Conservation (phyloP, 2,329 filamentous ascomycete genomes). For the Beauveria sp. region DNA sequence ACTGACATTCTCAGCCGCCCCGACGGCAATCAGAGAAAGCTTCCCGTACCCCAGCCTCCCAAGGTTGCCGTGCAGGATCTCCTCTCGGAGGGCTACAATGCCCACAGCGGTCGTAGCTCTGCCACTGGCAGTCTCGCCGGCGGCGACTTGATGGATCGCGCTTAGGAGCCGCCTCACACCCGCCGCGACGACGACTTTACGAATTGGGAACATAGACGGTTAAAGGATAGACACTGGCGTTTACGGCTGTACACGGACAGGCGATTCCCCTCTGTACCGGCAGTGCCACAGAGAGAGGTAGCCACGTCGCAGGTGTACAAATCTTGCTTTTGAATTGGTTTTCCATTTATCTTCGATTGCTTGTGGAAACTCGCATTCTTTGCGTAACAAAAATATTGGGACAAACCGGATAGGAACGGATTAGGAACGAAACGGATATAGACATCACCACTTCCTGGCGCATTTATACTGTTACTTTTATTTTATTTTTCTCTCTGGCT, state of each 20-base stretch:
- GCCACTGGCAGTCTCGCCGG: conserved; percentile 71
- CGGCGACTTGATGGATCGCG: conserved; percentile 55
- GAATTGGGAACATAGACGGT: conserved; percentile 32
- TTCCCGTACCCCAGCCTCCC: conserved; percentile 84
- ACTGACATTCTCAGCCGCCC: conserved; percentile 88
- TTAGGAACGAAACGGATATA: conserved; percentile 12
- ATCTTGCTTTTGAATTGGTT: conserved; percentile 5
- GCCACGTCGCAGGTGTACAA: not conserved
- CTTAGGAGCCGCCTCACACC: conserved; percentile 22
- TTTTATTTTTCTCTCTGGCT: conserved; percentile 1
- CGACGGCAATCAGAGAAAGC: conserved; percentile 80
- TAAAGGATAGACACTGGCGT: conserved; percentile 31
- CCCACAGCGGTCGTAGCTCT: conserved; percentile 69
- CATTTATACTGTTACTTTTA: conserved; percentile 7
- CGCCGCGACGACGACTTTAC: conserved; percentile 29
- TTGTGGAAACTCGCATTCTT: not conserved
- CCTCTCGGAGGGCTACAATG: conserved; percentile 57
- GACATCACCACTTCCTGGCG: conserved; percentile 17
- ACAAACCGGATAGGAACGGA: conserved; percentile 2
- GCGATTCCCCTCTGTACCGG: not conserved
- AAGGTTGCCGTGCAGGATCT: conserved; percentile 85
- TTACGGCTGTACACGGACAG: conserved; percentile 18
- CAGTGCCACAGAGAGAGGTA: not conserved
- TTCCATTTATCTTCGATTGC: not conserved
- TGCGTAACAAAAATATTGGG: conserved; percentile 1